These are phyloP conservation scores for Boechera divaricarpa DNA, from an alignment of 345 rosid genomes.

Conservation along the genomic window DNA sequence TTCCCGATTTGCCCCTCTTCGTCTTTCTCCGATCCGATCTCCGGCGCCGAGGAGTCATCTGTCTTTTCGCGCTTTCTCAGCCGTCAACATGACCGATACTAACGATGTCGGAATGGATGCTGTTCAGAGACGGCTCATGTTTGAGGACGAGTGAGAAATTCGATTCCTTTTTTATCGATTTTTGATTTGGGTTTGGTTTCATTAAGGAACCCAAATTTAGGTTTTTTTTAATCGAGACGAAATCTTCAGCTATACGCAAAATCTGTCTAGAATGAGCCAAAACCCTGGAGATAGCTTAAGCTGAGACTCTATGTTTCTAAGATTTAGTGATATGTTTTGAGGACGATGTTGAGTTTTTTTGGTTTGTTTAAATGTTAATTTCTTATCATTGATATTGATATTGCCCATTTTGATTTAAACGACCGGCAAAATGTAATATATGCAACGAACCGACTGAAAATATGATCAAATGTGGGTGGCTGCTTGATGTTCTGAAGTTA, in stretches of 20 bases:
- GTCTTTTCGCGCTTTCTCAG: slow-evolving; percentile 27
- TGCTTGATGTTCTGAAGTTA: slow-evolving; percentile 11
- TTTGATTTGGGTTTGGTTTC: not conserved
- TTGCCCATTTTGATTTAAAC: not conserved
- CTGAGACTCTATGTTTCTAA: not conserved
- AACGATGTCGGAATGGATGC: slow-evolving; percentile 91
- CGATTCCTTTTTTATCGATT: slow-evolving; percentile 16
- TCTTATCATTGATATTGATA: not conserved
- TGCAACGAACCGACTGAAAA: too few species aligned
- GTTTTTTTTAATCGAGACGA: not conserved
- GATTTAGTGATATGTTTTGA: not conserved
- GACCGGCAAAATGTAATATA: not conserved
- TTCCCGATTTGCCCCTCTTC: slow-evolving; percentile 22
- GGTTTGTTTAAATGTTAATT: too few species aligned
- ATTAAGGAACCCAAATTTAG: not conserved
- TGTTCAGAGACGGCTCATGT: slow-evolving; percentile 98
- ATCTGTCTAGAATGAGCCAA: too few species aligned
- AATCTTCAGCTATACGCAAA: not conserved
- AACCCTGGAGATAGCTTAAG: not conserved
- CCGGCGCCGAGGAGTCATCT: slow-evolving; percentile 34
- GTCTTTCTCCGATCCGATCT: slow-evolving; percentile 11
- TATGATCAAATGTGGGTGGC: not conserved
- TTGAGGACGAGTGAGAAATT: slow-evolving; percentile 77
- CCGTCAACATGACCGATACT: slow-evolving; percentile 58
- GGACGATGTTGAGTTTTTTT: not conserved